phyloP scores from a whole-genome alignment of 768 basidiomycete species.

The Dioszegia crocea region DNA sequence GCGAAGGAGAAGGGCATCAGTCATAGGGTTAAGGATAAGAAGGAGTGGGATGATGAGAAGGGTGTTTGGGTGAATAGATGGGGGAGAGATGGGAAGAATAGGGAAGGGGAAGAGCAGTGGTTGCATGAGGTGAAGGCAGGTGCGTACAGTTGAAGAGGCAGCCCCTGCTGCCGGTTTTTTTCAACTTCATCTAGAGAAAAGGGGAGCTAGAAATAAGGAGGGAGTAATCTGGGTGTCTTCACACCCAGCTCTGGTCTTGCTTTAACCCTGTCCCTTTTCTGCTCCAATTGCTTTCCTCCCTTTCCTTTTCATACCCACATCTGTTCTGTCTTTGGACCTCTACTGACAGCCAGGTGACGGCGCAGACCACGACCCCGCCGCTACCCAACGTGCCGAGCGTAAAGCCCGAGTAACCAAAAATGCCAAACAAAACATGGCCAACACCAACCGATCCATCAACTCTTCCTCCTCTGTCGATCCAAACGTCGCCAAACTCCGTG shows the following conservation, averaged over 20 bases:
- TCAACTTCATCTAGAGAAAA: background rate
- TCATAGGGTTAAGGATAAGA: constrained; percentile 69
- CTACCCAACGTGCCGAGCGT: constrained; percentile 69
- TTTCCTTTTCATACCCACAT: background rate
- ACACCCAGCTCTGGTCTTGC: too few species aligned
- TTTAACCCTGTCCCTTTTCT: background rate
- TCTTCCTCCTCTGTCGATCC: constrained; percentile 12
- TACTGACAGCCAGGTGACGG: too few species aligned
- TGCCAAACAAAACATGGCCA: constrained; percentile 67
- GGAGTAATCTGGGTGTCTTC: too few species aligned
- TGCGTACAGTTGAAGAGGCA: too few species aligned
- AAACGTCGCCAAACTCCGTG: constrained; percentile 2
- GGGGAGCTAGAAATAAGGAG: too few species aligned
- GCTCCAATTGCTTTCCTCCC: background rate
- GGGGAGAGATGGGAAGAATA: constrained; percentile 82
- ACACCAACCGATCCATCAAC: constrained; percentile 60
- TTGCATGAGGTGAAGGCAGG: constrained; percentile 81
- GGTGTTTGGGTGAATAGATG: constrained; percentile 89
- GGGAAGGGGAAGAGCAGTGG: constrained; percentile 80
- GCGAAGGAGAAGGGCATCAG: constrained; percentile 91
- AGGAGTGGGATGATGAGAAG: constrained; percentile 88
- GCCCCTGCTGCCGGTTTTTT: constrained; percentile 62
- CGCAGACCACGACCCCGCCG: constrained; percentile 76
- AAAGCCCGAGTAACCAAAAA: constrained; percentile 82
- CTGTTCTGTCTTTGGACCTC: too few species aligned